These are phyloP conservation scores for Spinellus fusiger DNA, from an alignment of 192 early-diverging fungal genomes.

Conservation along the genomic window DNA sequence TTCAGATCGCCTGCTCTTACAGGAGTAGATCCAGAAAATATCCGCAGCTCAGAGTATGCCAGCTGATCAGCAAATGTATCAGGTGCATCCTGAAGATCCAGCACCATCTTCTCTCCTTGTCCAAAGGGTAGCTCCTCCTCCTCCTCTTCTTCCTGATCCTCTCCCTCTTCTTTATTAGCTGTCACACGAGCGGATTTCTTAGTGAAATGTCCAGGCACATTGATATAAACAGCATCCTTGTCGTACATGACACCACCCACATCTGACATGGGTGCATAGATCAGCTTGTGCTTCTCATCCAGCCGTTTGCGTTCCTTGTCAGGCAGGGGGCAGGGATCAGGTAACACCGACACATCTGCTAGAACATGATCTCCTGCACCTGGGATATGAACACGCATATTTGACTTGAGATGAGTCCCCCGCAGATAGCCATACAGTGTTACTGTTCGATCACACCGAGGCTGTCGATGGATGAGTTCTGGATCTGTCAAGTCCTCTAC, in stretches of 20 bases:
- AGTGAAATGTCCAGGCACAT: conserved; percentile 82
- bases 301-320: conserved; percentile 86
- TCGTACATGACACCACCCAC: conserved; percentile 98
- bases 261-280: conserved; percentile 98
- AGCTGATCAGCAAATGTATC: conserved; percentile 70
- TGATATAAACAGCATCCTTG: conserved; percentile 98
- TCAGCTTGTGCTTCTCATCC: conserved; percentile 91
- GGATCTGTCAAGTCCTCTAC: conserved; percentile 96
- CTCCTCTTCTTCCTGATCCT: conserved; percentile 29
- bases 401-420: conserved; percentile 88
- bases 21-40: conserved; percentile 63
- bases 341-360: conserved; percentile 64
- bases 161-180: conserved; percentile 31
- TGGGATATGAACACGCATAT: conserved; percentile 90
- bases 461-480: conserved; percentile 67
- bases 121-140: conserved; percentile 24
- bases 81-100: conserved; percentile 80
- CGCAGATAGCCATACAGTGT: conserved; percentile 94
- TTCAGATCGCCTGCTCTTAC: conserved; percentile 44
- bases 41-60: conserved; percentile 54
- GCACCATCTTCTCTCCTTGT: conserved; percentile 88
- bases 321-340: conserved; percentile 96
- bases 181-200: conserved; percentile 44
- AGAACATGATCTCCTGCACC: conserved; percentile 88
- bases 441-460: conserved; percentile 87